Evolutionary conservation across 495 filamentous ascomycete genomes (phyloP).

Genomic region (Talaromyces nanjingensis): DNA sequence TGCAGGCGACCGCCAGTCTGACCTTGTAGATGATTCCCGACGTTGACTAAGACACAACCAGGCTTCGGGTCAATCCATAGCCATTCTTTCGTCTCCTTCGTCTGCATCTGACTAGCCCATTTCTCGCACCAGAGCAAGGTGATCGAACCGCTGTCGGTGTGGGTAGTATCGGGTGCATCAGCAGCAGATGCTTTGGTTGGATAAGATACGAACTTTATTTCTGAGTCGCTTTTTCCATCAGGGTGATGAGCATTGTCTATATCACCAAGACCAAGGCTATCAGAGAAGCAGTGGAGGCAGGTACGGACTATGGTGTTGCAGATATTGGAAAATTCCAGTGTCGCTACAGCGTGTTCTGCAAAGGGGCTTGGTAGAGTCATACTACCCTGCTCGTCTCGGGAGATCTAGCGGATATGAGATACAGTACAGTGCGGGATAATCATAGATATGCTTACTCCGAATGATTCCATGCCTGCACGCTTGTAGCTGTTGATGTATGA

Average conservation of each 20-base stretch:
- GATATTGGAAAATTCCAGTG: conserved; percentile 8
- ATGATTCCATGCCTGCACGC: conserved; percentile 12
- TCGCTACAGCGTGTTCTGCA: conserved; percentile 2
- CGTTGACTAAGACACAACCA: conserved; percentile 21
- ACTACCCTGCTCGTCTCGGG: conserved; percentile 10
- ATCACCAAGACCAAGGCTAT: conserved; percentile 7
- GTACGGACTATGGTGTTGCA: conserved; percentile 10
- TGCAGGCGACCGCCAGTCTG: conserved; percentile 18
- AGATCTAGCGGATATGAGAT: conserved; percentile 10
- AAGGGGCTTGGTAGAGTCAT: conserved; percentile 11
- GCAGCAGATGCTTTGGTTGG: conserved; percentile 8
- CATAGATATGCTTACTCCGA: conserved; percentile 9
- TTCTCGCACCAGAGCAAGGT: conserved; percentile 18
- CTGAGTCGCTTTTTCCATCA: conserved; percentile 9
- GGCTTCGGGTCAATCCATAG: conserved; percentile 14
- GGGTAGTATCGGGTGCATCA: conserved; percentile 14
- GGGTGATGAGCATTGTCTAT: conserved; percentile 11
- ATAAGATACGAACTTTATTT: conserved; percentile 13
- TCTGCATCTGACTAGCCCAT: conserved; percentile 16
- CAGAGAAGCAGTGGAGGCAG: conserved; percentile 10
- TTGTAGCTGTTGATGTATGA: conserved; percentile 12
- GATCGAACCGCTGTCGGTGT: conserved; percentile 14
- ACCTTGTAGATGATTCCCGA: conserved; percentile 21
- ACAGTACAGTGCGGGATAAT: neutral
- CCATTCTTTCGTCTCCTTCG: conserved; percentile 11